phyloP scores from a whole-genome alignment of 768 basidiomycete species.

The Trametes elegans region DNA sequence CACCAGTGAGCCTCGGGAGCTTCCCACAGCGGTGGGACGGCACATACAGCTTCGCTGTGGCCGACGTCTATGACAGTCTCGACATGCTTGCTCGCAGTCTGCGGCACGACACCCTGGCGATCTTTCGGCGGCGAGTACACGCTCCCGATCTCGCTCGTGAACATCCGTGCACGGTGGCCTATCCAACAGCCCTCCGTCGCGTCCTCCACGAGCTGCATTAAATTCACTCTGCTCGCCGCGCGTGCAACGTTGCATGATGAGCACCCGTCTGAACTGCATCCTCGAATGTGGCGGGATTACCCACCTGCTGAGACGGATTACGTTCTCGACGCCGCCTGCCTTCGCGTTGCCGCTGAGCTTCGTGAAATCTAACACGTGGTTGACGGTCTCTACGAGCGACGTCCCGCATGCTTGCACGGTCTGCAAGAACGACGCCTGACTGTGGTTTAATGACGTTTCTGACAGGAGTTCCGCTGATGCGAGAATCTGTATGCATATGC shows the following conservation, averaged over 20 bases:
- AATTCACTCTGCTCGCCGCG: conserved; percentile 48
- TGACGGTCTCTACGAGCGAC: conserved; percentile 94
- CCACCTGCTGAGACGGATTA: conserved; percentile 65
- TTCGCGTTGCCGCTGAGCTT: conserved; percentile 88
- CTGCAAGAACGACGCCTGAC: conserved; percentile 83
- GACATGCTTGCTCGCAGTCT: conserved; percentile 46
- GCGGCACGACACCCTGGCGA: conserved; percentile 38
- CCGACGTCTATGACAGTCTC: conserved; percentile 91
- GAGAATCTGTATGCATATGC: conserved; percentile 55
- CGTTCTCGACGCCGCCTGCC: conserved; percentile 73
- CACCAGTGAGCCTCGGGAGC: not conserved
- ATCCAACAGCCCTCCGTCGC: conserved; percentile 95
- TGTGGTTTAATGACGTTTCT: conserved; percentile 78
- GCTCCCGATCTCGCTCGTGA: conserved; percentile 80
- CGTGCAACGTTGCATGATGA: no score
- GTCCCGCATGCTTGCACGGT: conserved; percentile 95
- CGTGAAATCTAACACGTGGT: conserved; percentile 95
- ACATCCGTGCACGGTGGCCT: conserved; percentile 80
- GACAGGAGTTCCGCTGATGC: conserved; percentile 89
- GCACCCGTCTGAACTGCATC: no score
- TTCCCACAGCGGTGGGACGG: not conserved
- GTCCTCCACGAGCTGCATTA: conserved; percentile 83
- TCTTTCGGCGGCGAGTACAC: conserved; percentile 85
- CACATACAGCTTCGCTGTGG: conserved; percentile 59
- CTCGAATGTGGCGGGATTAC: conserved; percentile 22